Conservation (phyloP, 352 stramenopile genomes). For the Vaucheria bursata region DNA sequence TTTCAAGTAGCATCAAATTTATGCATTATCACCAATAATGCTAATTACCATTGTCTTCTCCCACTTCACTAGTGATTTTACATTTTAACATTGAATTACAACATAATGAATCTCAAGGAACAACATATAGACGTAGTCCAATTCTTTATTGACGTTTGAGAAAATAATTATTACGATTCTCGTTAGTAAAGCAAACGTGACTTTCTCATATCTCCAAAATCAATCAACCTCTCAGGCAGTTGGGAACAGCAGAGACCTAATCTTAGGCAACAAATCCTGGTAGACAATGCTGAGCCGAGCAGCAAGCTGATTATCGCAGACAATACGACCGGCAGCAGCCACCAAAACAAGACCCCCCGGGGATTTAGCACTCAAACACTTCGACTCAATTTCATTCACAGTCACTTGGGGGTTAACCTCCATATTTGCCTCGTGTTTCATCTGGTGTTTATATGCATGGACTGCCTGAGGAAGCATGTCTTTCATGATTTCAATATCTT, state of each 20-base stretch:
- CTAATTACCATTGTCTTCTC: background rate
- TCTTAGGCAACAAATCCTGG: constrained; percentile 45
- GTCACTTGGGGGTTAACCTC: background rate
- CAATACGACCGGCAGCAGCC: constrained; percentile 84
- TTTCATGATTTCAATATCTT: constrained; percentile 76
- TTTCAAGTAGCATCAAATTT: too few relatives aligned
- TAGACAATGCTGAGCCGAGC: constrained; percentile 57
- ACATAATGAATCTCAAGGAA: background rate
- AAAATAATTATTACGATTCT: background rate
- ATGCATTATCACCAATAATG: too few relatives aligned
- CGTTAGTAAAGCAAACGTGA: background rate
- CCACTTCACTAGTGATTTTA: background rate
- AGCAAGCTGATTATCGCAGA: constrained; percentile 94
- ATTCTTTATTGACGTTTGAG: background rate
- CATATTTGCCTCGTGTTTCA: constrained; percentile 22
- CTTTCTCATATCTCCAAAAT: background rate
- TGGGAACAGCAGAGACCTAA: constrained; percentile 45
- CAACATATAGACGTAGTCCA: background rate
- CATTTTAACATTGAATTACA: background rate
- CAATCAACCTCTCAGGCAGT: constrained; percentile 18
- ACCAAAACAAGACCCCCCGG: constrained; percentile 70
- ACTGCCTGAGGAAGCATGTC: constrained; percentile 72
- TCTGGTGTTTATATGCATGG: constrained; percentile 56
- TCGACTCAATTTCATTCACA: constrained; percentile 69
- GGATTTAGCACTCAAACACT: constrained; percentile 66